A percentile compares a stretch with the other conserved stretches of the same genome.
These are phyloP conservation scores for Didymella segeticola DNA, from an alignment of 2,329 filamentous ascomycete genomes.

Conservation along the genomic window DNA sequence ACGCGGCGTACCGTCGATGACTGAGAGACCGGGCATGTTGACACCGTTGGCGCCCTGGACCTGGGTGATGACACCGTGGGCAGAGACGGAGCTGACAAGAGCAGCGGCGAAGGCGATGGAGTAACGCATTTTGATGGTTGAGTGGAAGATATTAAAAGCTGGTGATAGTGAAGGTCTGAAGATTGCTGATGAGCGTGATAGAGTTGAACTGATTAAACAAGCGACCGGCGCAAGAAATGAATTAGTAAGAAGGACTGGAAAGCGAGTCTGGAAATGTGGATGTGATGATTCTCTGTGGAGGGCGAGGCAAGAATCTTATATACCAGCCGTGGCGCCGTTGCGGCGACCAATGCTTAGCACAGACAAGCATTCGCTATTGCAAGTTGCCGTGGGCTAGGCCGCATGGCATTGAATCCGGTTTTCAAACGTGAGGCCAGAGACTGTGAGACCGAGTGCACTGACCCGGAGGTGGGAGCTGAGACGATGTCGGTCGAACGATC, in stretches of 20 bases:
- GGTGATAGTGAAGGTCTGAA: conserved; percentile 17
- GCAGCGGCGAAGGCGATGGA: conserved; percentile 57
- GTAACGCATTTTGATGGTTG: conserved; percentile 56
- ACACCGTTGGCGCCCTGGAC: conserved; percentile 68
- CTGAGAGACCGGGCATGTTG: conserved; percentile 67
- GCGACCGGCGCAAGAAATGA: conserved; percentile 47
- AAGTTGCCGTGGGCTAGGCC: conserved; percentile 6
- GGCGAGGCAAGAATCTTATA: conserved; percentile 34
- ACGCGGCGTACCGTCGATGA: conserved; percentile 71
- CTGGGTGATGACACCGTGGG: conserved; percentile 65
- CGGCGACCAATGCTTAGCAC: conserved; percentile 37
- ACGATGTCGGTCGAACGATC: conserved; percentile 38
- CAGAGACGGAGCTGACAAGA: conserved; percentile 57
- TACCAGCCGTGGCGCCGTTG: conserved; percentile 19
- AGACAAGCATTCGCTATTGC: conserved; percentile 36
- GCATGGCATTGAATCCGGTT: conserved; percentile 13
- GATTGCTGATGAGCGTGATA: conserved; percentile 24
- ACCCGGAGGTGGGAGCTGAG: conserved; percentile 29
- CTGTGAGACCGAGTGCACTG: conserved; percentile 33
- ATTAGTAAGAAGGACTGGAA: conserved; percentile 36
- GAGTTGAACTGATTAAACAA: conserved; percentile 35
- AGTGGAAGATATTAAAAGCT: conserved; percentile 18
- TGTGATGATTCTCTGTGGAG: conserved; percentile 33
- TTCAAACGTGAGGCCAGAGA: conserved; percentile 22
- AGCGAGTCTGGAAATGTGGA: conserved; percentile 39